phyloP scores from a whole-genome alignment of 805 yeast genomes.

The Barnettozyma botsteinii region DNA sequence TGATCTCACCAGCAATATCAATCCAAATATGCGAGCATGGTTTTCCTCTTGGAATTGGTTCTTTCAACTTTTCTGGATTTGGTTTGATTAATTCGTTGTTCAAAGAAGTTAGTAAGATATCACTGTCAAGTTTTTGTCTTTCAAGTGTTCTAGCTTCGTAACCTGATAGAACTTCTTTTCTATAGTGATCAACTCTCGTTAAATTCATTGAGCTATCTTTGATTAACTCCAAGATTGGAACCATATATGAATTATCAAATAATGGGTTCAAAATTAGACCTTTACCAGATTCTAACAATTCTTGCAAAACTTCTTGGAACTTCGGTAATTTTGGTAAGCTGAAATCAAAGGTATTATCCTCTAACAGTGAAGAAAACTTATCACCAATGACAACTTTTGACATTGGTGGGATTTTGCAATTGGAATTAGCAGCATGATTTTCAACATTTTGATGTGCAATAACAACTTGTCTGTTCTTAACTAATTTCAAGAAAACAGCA shows the following conservation, averaged over 20 bases:
- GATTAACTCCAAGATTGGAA: slow-evolving; percentile 51
- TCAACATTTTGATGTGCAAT: slow-evolving; percentile 16
- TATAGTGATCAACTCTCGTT: slow-evolving; percentile 50
- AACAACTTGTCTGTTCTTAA: slow-evolving; percentile 49
- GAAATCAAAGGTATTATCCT: slow-evolving; percentile 26
- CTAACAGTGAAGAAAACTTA: slow-evolving; percentile 19
- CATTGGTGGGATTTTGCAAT: not conserved
- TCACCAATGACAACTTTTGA: slow-evolving; percentile 23
- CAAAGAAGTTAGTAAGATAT: slow-evolving; percentile 37
- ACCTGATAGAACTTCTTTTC: slow-evolving; percentile 44
- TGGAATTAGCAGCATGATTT: not conserved
- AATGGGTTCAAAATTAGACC: slow-evolving; percentile 51
- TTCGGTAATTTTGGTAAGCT: slow-evolving; percentile 40
- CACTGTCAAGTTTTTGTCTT: slow-evolving; percentile 60
- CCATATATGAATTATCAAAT: slow-evolving; percentile 57
- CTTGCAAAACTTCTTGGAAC: slow-evolving; percentile 39
- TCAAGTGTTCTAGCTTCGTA: slow-evolving; percentile 77
- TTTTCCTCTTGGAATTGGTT: slow-evolving; percentile 49
- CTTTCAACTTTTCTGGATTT: slow-evolving; percentile 10
- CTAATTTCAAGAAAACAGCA: slow-evolving; percentile 36
- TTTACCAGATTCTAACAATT: slow-evolving; percentile 38
- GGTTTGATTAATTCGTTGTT: slow-evolving; percentile 7
- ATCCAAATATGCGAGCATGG: slow-evolving; percentile 73
- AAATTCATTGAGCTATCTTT: slow-evolving; percentile 37
- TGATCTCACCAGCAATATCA: slow-evolving; percentile 56